These are phyloP conservation scores for Clonostachys solani DNA, from an alignment of 2,329 filamentous ascomycete species.

Conservation along the genomic window DNA sequence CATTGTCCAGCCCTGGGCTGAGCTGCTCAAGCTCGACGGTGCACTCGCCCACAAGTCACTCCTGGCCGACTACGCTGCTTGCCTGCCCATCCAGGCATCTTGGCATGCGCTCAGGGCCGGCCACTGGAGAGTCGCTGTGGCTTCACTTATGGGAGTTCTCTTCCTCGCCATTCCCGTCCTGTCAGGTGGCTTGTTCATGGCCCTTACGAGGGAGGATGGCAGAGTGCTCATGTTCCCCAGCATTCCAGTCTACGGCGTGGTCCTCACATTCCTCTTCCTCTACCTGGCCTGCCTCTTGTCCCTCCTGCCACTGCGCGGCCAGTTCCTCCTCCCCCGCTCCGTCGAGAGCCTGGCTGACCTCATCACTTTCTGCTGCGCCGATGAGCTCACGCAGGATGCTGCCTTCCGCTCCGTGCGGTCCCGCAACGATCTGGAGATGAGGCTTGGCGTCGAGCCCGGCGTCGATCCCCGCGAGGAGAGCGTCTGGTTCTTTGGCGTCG, in stretches of 20 bases:
- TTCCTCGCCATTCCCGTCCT: slow-evolving; percentile 63
- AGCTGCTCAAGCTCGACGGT: slow-evolving; percentile 52
- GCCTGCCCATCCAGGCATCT: slow-evolving; percentile 53
- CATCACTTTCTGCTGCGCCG: slow-evolving; percentile 71
- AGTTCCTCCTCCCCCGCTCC: slow-evolving; percentile 67
- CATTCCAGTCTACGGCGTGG: slow-evolving; percentile 66
- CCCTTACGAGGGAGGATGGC: slow-evolving; percentile 51
- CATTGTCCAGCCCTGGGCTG: slow-evolving; percentile 65
- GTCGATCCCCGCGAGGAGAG: slow-evolving; percentile 39
- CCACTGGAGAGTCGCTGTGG: slow-evolving; percentile 61
- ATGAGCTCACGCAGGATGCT: slow-evolving; percentile 66
- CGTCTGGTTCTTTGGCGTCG: slow-evolving; percentile 45
- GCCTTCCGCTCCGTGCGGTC: slow-evolving; percentile 66
- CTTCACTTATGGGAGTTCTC: slow-evolving; percentile 55
- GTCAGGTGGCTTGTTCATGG: slow-evolving; percentile 69
- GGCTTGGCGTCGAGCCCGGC: slow-evolving; percentile 52
- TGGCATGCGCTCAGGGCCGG: slow-evolving; percentile 53
- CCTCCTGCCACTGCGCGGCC: slow-evolving; percentile 55
- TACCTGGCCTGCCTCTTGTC: slow-evolving; percentile 62
- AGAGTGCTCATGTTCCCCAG: slow-evolving; percentile 66
- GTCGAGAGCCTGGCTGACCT: slow-evolving; percentile 72
- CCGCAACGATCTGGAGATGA: slow-evolving; percentile 64
- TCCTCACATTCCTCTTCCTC: slow-evolving; percentile 68
- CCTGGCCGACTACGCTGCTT: slow-evolving; percentile 66
- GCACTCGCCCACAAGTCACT: slow-evolving; percentile 59